phyloP scores from a whole-genome alignment of 2,329 filamentous ascomycete species.

The Exophiala calicioides region DNA sequence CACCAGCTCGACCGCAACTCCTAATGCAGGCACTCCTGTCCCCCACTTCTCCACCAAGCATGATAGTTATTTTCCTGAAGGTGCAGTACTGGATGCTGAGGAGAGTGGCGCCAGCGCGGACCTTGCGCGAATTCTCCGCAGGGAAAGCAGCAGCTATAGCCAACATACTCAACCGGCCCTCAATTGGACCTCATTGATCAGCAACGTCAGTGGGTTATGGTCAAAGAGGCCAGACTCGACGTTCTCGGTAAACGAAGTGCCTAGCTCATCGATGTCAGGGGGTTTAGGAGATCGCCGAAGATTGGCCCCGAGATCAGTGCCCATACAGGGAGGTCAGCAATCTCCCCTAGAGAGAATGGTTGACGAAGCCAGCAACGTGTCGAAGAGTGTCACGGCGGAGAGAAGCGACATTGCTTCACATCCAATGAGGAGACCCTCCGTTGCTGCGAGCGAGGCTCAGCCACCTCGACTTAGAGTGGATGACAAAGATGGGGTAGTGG shows the following conservation, averaged over 20 bases:
- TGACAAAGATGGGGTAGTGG: constrained; percentile 60
- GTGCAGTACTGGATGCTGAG: constrained; percentile 33
- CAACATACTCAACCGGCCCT: constrained; percentile 51
- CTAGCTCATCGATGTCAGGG: constrained; percentile 28
- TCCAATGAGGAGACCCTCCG: constrained; percentile 6
- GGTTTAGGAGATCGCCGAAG: constrained; percentile 19
- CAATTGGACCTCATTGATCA: constrained; percentile 59
- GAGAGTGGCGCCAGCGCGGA: constrained; percentile 56
- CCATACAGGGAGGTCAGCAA: constrained; percentile 11
- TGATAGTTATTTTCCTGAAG: constrained; percentile 30
- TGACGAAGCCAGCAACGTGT: constrained; percentile 27
- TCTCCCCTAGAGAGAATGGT: constrained; percentile 47
- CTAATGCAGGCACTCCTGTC: constrained; percentile 52
- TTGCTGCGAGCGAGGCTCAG: constrained; percentile 9
- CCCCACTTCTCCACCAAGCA: constrained; percentile 51
- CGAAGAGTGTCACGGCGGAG: neutral
- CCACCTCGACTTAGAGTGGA: constrained; percentile 31
- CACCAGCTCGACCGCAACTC: constrained; percentile 55
- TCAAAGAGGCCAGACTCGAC: constrained; percentile 52
- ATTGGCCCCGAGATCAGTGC: constrained; percentile 17
- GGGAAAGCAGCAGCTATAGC: constrained; percentile 53
- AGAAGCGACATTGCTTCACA: neutral
- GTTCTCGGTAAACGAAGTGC: constrained; percentile 38
- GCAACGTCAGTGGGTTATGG: constrained; percentile 52
- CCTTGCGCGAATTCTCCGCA: constrained; percentile 54